Percentiles rank a stretch among this genome's conserved stretches.
phyloP scores from a whole-genome alignment of 75 land plant species.

The Sequoia sempervirens region DNA sequence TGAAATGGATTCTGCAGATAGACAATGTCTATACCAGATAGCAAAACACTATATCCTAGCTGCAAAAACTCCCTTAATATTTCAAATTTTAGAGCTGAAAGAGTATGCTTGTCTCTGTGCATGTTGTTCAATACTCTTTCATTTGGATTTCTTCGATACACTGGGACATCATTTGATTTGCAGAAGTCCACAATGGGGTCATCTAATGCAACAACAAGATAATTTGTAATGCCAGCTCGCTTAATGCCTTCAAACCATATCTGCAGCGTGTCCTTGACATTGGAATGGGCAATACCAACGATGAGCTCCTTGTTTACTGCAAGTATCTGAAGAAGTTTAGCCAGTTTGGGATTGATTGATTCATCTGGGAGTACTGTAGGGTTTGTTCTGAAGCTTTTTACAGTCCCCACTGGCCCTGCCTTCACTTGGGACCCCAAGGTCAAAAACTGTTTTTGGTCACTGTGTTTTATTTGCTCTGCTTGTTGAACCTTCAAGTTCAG shows the following conservation, averaged over 20 bases:
- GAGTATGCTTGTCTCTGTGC: slow-evolving; percentile 71
- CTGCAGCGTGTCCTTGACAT: slow-evolving; percentile 69
- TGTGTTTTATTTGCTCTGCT: slow-evolving; percentile 53
- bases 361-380: slow-evolving; percentile 77
- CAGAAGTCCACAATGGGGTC: slow-evolving; percentile 63
- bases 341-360: slow-evolving; percentile 78
- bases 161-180: slow-evolving; percentile 71
- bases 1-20: slow-evolving; percentile 94
- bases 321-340: slow-evolving; percentile 59
- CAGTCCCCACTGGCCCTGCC: slow-evolving; percentile 84
- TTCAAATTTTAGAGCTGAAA: slow-evolving; percentile 76
- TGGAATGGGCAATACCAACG: slow-evolving; percentile 79
- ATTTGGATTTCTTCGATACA: slow-evolving; percentile 75
- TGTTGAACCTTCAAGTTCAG: slow-evolving; percentile 34
- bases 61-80: slow-evolving; percentile 85
- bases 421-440: slow-evolving; percentile 37
- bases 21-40: slow-evolving; percentile 91
- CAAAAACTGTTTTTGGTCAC: slow-evolving; percentile 45
- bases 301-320: slow-evolving; percentile 75
- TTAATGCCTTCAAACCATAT: slow-evolving; percentile 83
- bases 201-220: slow-evolving; percentile 87
- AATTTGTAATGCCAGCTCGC: slow-evolving; percentile 71
- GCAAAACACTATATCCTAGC: slow-evolving; percentile 89
- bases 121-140: slow-evolving; percentile 38
- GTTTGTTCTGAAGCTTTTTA: slow-evolving; percentile 71